Evolutionary conservation across 108 stramenopile genomes (phyloP), one percentile per base, ranked within the genome.

Genomic region (Nannochloropsis granulata): DNA sequence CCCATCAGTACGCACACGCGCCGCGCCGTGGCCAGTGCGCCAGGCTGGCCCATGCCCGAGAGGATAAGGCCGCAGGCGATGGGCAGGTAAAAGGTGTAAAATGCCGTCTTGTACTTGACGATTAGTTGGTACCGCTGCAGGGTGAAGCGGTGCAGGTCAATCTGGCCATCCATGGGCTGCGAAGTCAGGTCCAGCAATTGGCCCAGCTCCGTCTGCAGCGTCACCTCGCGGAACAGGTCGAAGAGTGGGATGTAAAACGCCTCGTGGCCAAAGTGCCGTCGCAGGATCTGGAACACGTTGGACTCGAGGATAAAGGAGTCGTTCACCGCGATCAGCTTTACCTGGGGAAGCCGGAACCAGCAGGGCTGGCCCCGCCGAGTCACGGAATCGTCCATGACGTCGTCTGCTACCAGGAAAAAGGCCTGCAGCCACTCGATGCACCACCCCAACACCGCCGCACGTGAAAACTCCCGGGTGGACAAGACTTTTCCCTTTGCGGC

Each of bases 61-160:
- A 90, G 71, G 80, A 90, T 90, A 90, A 95, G 83, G 90, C 93
- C 95, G 90, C 93, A 84, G 86, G 97, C 97, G 85, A 93, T 85
- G 83, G 95, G 92, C 25, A 95, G 92, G 90, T 99, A 99, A 90
- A 99, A 99, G 82, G 94, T 93, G 92, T 99, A 99, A 86, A 95
- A 99, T 71, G 95, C 94, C 19, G 99, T 99, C 92, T 99, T 99
- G 94, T 99, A 99, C 44, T 94, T 92, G 85, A 99, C 99, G 87
- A 97, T 97, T 82, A 91, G 85, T 23, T 16, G 79, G 23, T 83
- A 87, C 8, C 83, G 78, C 44, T 87, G 46, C 46, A 84, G 82
- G 24, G 83, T 83, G 71, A 84, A 87, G 82, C 90, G 86, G 25
- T 71, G 79, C 78, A 90, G 88, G 81, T 90, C 90, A 14, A 83